Conservation (phyloP, 1,284 basidiomycete genomes). For the Ceratobasidium sp. region DNA sequence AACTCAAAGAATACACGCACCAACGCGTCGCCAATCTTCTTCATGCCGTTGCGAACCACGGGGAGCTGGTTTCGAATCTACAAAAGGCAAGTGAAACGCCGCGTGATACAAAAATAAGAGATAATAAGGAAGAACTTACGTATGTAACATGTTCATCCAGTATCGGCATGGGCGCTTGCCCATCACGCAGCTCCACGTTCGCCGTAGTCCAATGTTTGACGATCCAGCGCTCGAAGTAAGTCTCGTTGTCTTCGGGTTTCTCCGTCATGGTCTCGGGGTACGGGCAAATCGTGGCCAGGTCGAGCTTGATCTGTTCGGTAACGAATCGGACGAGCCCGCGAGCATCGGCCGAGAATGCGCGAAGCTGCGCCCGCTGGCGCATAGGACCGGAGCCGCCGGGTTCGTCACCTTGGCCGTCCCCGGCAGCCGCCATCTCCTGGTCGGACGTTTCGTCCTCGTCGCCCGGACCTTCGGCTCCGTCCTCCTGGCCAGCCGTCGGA, state of each 20-base stretch:
- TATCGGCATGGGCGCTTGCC: background rate
- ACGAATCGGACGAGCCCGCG: background rate
- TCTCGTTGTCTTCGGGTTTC: background rate
- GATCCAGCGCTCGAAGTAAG: background rate
- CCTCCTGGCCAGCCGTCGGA: too few species aligned
- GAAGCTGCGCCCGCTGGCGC: slow-evolving; percentile 4
- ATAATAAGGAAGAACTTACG: background rate
- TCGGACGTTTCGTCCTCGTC: too few species aligned
- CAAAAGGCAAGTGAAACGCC: background rate
- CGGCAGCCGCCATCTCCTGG: background rate
- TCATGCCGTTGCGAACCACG: background rate
- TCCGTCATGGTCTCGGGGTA: background rate
- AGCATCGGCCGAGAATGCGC: background rate
- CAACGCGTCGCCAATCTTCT: background rate
- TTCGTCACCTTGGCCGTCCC: background rate
- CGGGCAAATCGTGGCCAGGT: background rate
- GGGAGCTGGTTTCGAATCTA: background rate
- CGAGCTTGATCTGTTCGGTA: background rate
- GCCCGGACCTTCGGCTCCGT: too few species aligned
- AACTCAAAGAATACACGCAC: background rate
- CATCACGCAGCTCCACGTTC: background rate
- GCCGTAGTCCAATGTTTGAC: background rate
- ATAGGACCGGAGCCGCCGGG: background rate
- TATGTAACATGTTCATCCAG: background rate
- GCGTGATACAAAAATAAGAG: background rate